Evolutionary conservation across 371 early-diverging fungal species (phyloP).

Genomic region (Rhizopus delemar): DNA sequence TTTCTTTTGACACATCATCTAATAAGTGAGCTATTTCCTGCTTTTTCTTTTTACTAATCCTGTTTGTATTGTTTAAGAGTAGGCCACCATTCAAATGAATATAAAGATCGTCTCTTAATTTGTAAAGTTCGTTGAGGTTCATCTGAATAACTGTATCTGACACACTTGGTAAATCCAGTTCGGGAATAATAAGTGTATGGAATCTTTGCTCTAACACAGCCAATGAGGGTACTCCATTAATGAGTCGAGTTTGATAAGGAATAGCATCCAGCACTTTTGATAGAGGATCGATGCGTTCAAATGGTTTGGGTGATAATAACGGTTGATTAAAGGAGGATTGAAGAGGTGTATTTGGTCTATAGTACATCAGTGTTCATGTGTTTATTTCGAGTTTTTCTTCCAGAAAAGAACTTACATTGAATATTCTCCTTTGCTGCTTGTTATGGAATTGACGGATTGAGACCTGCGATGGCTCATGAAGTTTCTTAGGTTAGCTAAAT

Average conservation of each 20-base stretch:
- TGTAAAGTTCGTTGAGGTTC: constrained; percentile 62
- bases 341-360: constrained; percentile 45
- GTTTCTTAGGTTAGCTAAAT: constrained; percentile 47
- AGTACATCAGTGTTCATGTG: not conserved
- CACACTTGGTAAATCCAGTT: constrained; percentile 63
- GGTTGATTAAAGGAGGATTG: constrained; percentile 41
- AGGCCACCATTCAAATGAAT: constrained; percentile 63
- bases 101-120: constrained; percentile 58
- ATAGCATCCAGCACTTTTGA: constrained; percentile 46
- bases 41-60: constrained; percentile 48
- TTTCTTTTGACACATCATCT: constrained; percentile 66
- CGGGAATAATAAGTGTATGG: constrained; percentile 61
- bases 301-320: constrained; percentile 29
- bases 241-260: constrained; percentile 50
- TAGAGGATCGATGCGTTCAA: constrained; percentile 34
- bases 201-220: constrained; percentile 62
- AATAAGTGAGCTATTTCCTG: constrained; percentile 55
- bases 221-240: constrained; percentile 59
- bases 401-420: constrained; percentile 36
- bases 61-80: constrained; percentile 33
- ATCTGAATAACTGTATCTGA: constrained; percentile 62
- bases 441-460: constrained; percentile 42
- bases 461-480: constrained; percentile 53
- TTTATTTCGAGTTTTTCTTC: not conserved
- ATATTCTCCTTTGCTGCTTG: constrained; percentile 40